These are phyloP conservation scores for Hymenoscyphus linearis DNA, from an alignment of 2,329 filamentous ascomycete species.

Conservation along the genomic window DNA sequence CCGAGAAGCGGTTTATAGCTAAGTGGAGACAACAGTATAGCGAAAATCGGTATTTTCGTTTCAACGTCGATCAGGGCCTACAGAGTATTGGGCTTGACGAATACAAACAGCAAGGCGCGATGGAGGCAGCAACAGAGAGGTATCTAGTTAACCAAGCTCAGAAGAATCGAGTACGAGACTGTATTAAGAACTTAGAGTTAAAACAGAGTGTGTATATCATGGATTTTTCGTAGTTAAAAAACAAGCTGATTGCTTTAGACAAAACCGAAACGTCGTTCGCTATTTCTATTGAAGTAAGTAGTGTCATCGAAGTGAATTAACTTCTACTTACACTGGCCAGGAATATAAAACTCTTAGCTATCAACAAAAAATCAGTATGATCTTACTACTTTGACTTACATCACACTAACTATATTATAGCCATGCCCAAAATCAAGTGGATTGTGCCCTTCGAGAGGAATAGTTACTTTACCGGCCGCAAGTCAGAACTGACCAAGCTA, in stretches of 20 bases:
- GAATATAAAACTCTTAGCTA: neutral
- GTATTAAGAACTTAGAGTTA: neutral
- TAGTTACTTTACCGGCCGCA: neutral
- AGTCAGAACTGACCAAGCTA: neutral
- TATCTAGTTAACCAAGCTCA: constrained; percentile 15
- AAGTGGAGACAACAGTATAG: constrained; percentile 26
- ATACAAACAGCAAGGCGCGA: constrained; percentile 20
- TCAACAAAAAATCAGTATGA: constrained; percentile 21
- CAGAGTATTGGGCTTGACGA: constrained; percentile 27
- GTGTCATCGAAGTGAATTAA: neutral
- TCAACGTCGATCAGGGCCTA: constrained; percentile 33
- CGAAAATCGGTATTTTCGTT: constrained; percentile 32
- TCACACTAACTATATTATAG: constrained; percentile 8
- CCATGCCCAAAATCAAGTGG: neutral
- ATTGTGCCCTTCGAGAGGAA: constrained; percentile 5
- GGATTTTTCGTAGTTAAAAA: neutral
- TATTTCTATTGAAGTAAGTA: neutral
- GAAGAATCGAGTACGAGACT: neutral
- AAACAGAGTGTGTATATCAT: constrained; percentile 4
- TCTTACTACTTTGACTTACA: constrained; percentile 1
- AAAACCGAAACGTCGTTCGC: neutral
- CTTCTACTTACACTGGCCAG: neutral
- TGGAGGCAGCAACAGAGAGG: constrained; percentile 24
- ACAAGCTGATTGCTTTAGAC: neutral
- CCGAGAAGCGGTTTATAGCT: constrained; percentile 27